These are phyloP conservation scores for Vigna trinervia DNA, from an alignment of 306 rosid genomes.

Conservation along the genomic window DNA sequence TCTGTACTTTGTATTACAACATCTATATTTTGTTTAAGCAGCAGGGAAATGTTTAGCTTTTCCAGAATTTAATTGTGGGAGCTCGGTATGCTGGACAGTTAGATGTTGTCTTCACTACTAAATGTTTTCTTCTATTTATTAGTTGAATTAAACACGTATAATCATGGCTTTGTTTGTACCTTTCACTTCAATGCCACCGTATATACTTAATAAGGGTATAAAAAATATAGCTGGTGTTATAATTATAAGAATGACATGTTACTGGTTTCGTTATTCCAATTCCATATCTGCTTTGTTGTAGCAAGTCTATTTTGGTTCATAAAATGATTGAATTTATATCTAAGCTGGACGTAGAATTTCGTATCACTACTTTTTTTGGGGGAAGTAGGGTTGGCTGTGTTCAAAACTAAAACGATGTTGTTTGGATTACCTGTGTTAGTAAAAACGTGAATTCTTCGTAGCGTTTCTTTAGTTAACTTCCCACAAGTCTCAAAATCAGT, in stretches of 20 bases:
- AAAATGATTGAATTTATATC: neutral
- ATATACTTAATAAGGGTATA: neutral
- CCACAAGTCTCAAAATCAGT: constrained; percentile 28
- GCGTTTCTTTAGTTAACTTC: constrained; percentile 11
- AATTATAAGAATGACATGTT: neutral
- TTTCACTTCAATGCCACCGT: neutral
- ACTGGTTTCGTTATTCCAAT: neutral
- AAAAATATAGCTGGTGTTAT: neutral
- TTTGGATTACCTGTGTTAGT: neutral
- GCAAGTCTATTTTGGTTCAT: neutral
- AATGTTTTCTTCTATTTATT: constrained; percentile 3
- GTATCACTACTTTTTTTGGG: neutral
- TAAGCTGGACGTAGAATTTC: neutral
- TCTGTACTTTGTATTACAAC: neutral
- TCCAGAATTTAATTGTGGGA: constrained; percentile 2
- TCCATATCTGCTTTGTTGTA: neutral
- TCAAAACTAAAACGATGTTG: neutral
- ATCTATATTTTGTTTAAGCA: neutral
- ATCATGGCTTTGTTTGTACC: neutral
- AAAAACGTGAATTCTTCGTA: constrained; percentile 18
- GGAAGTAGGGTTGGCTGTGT: neutral
- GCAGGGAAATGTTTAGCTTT: neutral
- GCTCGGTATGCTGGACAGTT: too few species aligned
- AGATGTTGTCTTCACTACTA: neutral
- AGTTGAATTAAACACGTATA: neutral